Evolutionary conservation across 352 stramenopile species (phyloP), one percentile per base, ranked within the genome.

Genomic region (Phytophthora fragariae): DNA sequence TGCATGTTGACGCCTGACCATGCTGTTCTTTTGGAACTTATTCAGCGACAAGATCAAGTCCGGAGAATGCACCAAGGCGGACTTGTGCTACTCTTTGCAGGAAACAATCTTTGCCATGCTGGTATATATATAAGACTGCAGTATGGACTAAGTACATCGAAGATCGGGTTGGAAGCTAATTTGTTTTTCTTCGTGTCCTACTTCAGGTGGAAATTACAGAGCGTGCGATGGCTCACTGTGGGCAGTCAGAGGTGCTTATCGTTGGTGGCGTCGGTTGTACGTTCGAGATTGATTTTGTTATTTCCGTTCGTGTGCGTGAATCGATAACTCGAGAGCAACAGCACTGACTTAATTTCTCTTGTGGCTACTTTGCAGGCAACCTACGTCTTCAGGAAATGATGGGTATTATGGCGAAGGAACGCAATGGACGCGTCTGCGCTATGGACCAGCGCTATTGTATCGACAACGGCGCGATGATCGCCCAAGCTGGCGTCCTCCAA

Each of bases 21-120:
- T 57, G 11, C 2, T 29, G 21, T 37, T 31, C 11, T 8, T 50
- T n/a, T 31, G 29, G 41, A 52, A 12, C 5, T 24, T 24, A 5
- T 70, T 12, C 50, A 96, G 89, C 57, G 82, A 90, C 49, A 96
- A 96, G 57, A 84, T 96, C 19, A 84, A 85, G 27, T 83, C 82
- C 9, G 95, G 91, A 5, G 85, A 98, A 64, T 98, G 94, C 73
- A 99, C 97, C 15, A 92, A 93, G 58, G 97, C 91, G 17, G 98
- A 99, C 77, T 81, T 99, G 62, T 99, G 98, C 79, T 99, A 98
- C 75, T 99, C 97, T 3, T 85, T 99, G 8, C 98, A 99, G 85
- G 98, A 99, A 85, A 99, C 98, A 27, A 94, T 99, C 49, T 99
- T 99, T 88, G 98, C 98, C 19, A 99, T 99, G 98, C 90, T 99